Conservation (phyloP, 2,329 filamentous ascomycete species). For the Diaporthe vaccinii region DNA sequence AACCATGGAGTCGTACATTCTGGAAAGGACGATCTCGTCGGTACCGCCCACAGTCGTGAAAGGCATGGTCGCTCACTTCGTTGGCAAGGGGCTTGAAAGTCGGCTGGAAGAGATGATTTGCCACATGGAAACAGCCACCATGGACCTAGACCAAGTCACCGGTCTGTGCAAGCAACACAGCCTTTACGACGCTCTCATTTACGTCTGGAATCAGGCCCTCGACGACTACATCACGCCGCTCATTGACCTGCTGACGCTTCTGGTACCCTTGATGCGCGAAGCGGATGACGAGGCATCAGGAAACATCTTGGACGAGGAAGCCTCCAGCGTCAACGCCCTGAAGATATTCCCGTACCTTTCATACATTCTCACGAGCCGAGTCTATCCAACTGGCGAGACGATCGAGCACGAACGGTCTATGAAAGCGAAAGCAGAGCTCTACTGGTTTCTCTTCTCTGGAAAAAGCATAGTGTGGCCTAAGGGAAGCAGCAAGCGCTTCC, state of each 20-base stretch:
- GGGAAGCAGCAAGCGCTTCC: constrained; percentile 70
- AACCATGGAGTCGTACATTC: constrained; percentile 87
- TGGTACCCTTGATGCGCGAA: constrained; percentile 70
- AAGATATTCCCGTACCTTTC: constrained; percentile 97
- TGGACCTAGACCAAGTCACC: constrained; percentile 95
- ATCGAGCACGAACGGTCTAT: constrained; percentile 80
- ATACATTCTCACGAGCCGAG: constrained; percentile 87
- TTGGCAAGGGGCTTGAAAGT: constrained; percentile 79
- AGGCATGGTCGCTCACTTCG: constrained; percentile 85
- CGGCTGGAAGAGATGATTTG: constrained; percentile 95
- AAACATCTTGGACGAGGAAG: constrained; percentile 70
- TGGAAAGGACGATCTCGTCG: constrained; percentile 80
- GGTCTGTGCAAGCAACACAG: constrained; percentile 90
- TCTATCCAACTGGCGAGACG: constrained; percentile 88
- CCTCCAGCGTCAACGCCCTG: constrained; percentile 78
- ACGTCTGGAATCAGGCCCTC: constrained; percentile 95
- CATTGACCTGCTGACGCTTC: constrained; percentile 82
- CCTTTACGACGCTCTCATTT: constrained; percentile 94
- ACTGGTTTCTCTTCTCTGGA: constrained; percentile 93
- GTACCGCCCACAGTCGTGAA: constrained; percentile 90
- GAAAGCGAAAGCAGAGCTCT: constrained; percentile 88
- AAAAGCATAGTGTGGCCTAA: constrained; percentile 82
- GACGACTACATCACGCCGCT: constrained; percentile 92
- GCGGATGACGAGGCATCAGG: constrained; percentile 66
- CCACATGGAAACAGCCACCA: constrained; percentile 87